Evolutionary conservation across 257 asterid species (phyloP).

Genomic region (Jacaranda copaia): DNA sequence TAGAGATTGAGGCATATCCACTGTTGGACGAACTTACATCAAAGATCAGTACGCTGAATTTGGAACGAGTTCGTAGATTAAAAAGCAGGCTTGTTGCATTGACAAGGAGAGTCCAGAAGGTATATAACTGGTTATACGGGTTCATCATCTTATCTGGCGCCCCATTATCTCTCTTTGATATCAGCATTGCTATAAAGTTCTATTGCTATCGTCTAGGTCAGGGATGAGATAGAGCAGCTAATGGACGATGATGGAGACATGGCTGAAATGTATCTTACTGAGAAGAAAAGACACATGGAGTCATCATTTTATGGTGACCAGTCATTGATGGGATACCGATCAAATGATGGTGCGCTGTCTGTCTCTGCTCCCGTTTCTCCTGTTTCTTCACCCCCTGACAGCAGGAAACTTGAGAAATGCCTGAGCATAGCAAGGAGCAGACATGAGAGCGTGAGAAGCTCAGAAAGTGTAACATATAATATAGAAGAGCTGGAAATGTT

Average conservation of each 20-base stretch:
- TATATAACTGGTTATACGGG: conserved; percentile 36
- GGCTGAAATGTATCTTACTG: conserved; percentile 99
- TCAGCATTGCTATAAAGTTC: conserved; percentile 33
- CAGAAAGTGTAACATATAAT: conserved; percentile 71
- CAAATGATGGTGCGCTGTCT: conserved; percentile 73
- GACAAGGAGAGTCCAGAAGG: conserved; percentile 99
- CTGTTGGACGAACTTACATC: conserved; percentile 96
- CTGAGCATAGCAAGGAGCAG: conserved; percentile 96
- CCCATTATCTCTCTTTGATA: conserved; percentile 32
- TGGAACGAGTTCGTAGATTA: conserved; percentile 95
- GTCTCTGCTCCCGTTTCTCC: conserved; percentile 97
- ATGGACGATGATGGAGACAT: conserved; percentile 99
- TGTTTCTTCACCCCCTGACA: conserved; percentile 87
- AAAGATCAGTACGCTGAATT: conserved; percentile 90
- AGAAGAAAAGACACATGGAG: conserved; percentile 86
- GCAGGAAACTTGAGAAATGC: conserved; percentile 87
- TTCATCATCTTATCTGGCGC: conserved; percentile 26
- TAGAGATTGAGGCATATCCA: conserved; percentile 99
- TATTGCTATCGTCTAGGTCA: conserved; percentile 66
- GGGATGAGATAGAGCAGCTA: conserved; percentile 98
- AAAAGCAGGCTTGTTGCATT: conserved; percentile 98
- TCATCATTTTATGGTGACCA: conserved; percentile 85
- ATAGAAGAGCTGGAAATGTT: conserved; percentile 98
- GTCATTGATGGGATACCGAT: conserved; percentile 73
- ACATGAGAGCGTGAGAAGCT: conserved; percentile 89